These are phyloP conservation scores for Rhynchospora breviuscula DNA, from an alignment of 176 grass and related monocot genomes.

Conservation along the genomic window DNA sequence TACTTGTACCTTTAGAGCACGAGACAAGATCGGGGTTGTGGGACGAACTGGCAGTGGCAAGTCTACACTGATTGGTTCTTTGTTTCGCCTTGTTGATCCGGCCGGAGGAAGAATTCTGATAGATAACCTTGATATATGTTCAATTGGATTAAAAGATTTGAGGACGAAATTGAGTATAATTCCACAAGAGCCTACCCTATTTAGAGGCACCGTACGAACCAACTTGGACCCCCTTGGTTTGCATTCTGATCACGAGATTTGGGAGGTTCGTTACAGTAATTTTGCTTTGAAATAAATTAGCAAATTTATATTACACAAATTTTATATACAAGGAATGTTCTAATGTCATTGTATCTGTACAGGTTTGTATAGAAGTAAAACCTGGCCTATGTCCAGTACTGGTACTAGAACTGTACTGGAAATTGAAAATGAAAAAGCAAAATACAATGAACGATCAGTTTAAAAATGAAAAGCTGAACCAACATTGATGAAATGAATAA, in stretches of 20 bases:
- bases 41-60: slow-evolving; percentile 91
- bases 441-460: neutral
- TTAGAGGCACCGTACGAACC: slow-evolving; percentile 72
- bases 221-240: slow-evolving; percentile 85
- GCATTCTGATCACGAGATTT: slow-evolving; percentile 86
- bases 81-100: slow-evolving; percentile 88
- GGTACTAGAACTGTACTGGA: slow-evolving; percentile 1
- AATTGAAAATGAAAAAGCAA: neutral
- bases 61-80: slow-evolving; percentile 78
- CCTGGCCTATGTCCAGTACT: neutral
- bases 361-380: neutral
- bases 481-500: neutral
- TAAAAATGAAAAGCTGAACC: neutral
- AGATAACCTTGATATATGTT: slow-evolving; percentile 75
- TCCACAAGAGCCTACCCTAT: slow-evolving; percentile 92
- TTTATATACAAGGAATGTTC: too few species aligned
- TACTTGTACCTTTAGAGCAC: slow-evolving; percentile 62
- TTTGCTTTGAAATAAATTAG: neutral
- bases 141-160: slow-evolving; percentile 80
- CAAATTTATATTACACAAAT: neutral
- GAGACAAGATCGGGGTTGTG: slow-evolving; percentile 82
- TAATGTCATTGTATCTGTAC: neutral
- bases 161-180: slow-evolving; percentile 97
- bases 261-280: slow-evolving; percentile 53
- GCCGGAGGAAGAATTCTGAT: slow-evolving; percentile 67